Percentiles rank a stretch among this genome's conserved stretches.
Conservation (phyloP, 441 rosid species). For the Gossypium schwendimanii region DNA sequence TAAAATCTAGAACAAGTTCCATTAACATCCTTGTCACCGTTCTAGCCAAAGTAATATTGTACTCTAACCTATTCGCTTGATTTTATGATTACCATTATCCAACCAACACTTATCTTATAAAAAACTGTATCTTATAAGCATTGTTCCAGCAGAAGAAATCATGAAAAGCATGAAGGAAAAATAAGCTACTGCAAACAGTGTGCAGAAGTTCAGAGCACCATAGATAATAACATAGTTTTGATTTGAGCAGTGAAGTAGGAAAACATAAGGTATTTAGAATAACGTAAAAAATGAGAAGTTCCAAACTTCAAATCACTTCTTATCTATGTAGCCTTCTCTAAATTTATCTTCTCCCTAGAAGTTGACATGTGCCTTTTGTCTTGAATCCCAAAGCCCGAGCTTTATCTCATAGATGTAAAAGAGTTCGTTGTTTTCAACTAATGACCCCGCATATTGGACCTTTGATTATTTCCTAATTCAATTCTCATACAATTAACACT, state of each 20-base stretch:
- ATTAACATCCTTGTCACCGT: neutral
- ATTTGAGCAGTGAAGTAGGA: neutral
- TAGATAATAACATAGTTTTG: neutral
- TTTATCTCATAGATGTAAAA: neutral
- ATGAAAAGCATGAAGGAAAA: neutral
- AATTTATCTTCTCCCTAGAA: conserved; percentile 2
- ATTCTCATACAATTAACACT: neutral
- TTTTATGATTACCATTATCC: neutral
- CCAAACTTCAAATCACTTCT: neutral
- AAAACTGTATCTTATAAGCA: neutral
- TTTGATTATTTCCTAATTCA: neutral
- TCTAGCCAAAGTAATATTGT: neutral
- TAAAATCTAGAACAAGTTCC: neutral
- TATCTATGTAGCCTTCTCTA: neutral
- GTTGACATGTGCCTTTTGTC: neutral
- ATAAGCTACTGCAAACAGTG: neutral
- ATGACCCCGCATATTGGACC: neutral
- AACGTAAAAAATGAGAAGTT: neutral
- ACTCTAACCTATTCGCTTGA: neutral
- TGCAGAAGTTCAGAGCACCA: neutral
- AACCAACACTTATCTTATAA: neutral
- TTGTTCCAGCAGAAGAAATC: neutral
- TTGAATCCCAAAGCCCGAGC: neutral
- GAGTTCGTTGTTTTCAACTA: neutral
- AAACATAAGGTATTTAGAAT: neutral